Percentiles rank a stretch among this genome's conserved stretches.
Conservation (phyloP, 1,284 basidiomycete genomes). For the Erythrobasidium hasegawianum region DNA sequence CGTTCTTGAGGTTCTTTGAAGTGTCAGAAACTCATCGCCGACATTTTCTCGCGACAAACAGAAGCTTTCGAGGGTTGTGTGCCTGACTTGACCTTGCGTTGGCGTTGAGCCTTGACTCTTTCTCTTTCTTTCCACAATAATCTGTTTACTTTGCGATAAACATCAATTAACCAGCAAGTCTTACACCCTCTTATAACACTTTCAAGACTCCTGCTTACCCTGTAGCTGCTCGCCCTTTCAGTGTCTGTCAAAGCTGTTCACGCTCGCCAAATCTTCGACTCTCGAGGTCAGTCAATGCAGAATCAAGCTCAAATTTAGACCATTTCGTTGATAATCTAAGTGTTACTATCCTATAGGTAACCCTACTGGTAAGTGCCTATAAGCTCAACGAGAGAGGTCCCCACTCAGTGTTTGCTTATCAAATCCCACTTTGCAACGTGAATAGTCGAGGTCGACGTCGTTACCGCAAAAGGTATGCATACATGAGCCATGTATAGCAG, state of each 20-base stretch:
- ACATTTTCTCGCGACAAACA: too few relatives aligned
- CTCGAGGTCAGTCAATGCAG: constrained; percentile 60
- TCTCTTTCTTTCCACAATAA: neutral
- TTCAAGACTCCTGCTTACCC: constrained; percentile 10
- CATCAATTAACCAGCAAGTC: constrained; percentile 7
- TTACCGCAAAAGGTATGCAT: constrained; percentile 57
- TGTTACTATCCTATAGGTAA: constrained; percentile 18
- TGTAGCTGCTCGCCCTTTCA: neutral
- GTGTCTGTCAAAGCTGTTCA: constrained; percentile 40
- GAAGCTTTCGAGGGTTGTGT: too few relatives aligned
- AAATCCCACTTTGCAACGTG: neutral
- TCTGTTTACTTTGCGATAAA: neutral
- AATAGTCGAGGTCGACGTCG: constrained; percentile 89
- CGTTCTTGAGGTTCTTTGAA: too few relatives aligned
- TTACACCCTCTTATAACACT: neutral
- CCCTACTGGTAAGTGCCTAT: constrained; percentile 22
- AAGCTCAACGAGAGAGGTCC: neutral
- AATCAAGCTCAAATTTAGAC: constrained; percentile 11
- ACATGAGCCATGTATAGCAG: neutral
- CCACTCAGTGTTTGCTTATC: neutral
- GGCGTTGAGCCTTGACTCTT: constrained; percentile 8
- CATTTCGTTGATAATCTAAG: constrained; percentile 6
- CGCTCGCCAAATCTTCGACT: constrained; percentile 80
- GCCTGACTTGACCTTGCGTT: neutral
- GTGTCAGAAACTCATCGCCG: too few relatives aligned